phyloP scores from a whole-genome alignment of 768 basidiomycete genomes.

The Collybia nuda region DNA sequence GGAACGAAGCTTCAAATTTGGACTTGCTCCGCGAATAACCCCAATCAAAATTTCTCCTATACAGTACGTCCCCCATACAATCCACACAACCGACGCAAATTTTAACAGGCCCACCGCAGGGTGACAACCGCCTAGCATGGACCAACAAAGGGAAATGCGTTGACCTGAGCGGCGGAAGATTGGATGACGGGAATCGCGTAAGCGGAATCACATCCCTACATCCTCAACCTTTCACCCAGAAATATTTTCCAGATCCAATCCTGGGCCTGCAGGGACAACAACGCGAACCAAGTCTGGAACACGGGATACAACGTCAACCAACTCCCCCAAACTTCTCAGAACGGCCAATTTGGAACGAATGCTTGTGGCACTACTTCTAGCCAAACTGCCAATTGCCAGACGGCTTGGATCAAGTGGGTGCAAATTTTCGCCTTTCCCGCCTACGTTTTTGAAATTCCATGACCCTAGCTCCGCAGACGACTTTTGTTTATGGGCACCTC shows the following conservation, averaged over 20 bases:
- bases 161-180: slow-evolving; percentile 43
- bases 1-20: slow-evolving; percentile 53
- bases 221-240: background rate
- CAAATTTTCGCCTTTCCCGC: slow-evolving; percentile 12
- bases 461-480: slow-evolving; percentile 53
- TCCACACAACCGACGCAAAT: too few relatives aligned
- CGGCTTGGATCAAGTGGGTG: slow-evolving; percentile 57
- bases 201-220: slow-evolving; percentile 8
- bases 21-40: slow-evolving; percentile 38
- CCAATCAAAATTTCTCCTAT: slow-evolving; percentile 48
- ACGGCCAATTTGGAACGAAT: slow-evolving; percentile 66
- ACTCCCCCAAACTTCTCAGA: slow-evolving; percentile 50
- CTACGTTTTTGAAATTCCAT: background rate
- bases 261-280: slow-evolving; percentile 39
- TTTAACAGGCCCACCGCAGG: slow-evolving; percentile 6
- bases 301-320: slow-evolving; percentile 41
- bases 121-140: slow-evolving; percentile 46
- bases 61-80: slow-evolving; percentile 24
- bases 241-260: slow-evolving; percentile 39
- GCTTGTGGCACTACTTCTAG: slow-evolving; percentile 53
- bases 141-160: slow-evolving; percentile 47
- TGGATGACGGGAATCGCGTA: slow-evolving; percentile 40
- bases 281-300: slow-evolving; percentile 55
- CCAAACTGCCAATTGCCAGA: slow-evolving; percentile 69
- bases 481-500: slow-evolving; percentile 72